Evolutionary conservation across 2,329 filamentous ascomycete genomes (phyloP).

Genomic region (Gliomastix tumulicola): DNA sequence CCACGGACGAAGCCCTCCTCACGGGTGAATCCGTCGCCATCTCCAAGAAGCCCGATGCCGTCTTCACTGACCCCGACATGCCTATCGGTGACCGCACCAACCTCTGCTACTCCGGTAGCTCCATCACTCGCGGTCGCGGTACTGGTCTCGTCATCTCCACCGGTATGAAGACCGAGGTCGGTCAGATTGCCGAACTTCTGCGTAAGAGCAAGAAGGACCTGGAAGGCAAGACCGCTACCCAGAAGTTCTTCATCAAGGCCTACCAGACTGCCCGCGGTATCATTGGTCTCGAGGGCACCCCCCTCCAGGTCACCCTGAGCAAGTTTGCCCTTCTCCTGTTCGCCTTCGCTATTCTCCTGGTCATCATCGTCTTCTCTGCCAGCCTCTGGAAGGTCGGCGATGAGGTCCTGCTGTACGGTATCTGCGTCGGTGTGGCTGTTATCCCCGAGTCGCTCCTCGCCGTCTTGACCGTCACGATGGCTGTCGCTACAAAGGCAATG

Average conservation of each 20-base stretch:
- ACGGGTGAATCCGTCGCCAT: slow-evolving; percentile 69
- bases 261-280: slow-evolving; percentile 42
- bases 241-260: slow-evolving; percentile 32
- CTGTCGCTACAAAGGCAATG: slow-evolving; percentile 59
- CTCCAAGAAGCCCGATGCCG: slow-evolving; percentile 52
- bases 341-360: slow-evolving; percentile 56
- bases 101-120: slow-evolving; percentile 64
- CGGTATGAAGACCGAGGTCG: slow-evolving; percentile 71
- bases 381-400: slow-evolving; percentile 45
- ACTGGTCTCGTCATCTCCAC: slow-evolving; percentile 62
- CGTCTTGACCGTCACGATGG: slow-evolving; percentile 66
- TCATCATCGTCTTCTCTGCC: slow-evolving; percentile 54
- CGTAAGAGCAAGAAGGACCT: slow-evolving; percentile 45
- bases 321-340: slow-evolving; percentile 76
- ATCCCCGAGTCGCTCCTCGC: slow-evolving; percentile 62
- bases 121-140: slow-evolving; percentile 64
- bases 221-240: slow-evolving; percentile 30
- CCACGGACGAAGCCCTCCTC: slow-evolving; percentile 68
- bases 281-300: slow-evolving; percentile 67
- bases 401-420: slow-evolving; percentile 54
- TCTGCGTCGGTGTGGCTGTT: slow-evolving; percentile 55
- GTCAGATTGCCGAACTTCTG: slow-evolving; percentile 66
- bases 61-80: slow-evolving; percentile 45
- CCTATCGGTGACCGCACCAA: slow-evolving; percentile 65
- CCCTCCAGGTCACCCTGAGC: slow-evolving; percentile 76